These are phyloP conservation scores for Avena eriantha DNA, from an alignment of 176 grass and related monocot species.

Conservation along the genomic window DNA sequence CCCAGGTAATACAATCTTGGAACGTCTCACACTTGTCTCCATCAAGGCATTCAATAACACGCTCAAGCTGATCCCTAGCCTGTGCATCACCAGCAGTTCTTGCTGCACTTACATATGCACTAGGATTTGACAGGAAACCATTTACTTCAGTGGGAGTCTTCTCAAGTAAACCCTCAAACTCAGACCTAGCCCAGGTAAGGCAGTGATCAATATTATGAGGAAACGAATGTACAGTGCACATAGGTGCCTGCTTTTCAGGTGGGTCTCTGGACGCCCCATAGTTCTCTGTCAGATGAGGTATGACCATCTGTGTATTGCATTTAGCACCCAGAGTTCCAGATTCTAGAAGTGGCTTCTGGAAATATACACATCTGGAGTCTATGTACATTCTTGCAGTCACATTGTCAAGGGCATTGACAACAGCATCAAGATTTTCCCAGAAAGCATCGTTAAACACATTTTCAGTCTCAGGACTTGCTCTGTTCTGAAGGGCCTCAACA, in stretches of 20 bases:
- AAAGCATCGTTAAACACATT: constrained; percentile 84
- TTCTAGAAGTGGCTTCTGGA: constrained; percentile 87
- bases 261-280: constrained; percentile 96
- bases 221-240: constrained; percentile 94
- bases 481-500: constrained; percentile 80
- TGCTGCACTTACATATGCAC: constrained; percentile 59
- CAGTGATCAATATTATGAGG: constrained; percentile 96
- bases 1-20: constrained; percentile 93
- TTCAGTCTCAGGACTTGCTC: constrained; percentile 90
- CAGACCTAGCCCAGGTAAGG: constrained; percentile 84
- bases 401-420: constrained; percentile 87
- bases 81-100: constrained; percentile 88
- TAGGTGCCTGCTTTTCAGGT: constrained; percentile 90
- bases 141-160: constrained; percentile 90
- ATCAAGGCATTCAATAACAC: constrained; percentile 83
- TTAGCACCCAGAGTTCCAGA: constrained; percentile 88
- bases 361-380: constrained; percentile 81
- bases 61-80: constrained; percentile 80
- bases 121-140: constrained; percentile 72
- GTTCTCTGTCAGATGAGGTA: constrained; percentile 88
- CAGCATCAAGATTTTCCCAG: constrained; percentile 81
- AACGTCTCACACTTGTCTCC: constrained; percentile 82
- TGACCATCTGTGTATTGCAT: constrained; percentile 94
- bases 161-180: constrained; percentile 94
- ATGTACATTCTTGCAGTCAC: constrained; percentile 94